Evolutionary conservation across 768 basidiomycete genomes (phyloP), one percentile per base, ranked within the genome.

Genomic region (Serpula lacrymans): DNA sequence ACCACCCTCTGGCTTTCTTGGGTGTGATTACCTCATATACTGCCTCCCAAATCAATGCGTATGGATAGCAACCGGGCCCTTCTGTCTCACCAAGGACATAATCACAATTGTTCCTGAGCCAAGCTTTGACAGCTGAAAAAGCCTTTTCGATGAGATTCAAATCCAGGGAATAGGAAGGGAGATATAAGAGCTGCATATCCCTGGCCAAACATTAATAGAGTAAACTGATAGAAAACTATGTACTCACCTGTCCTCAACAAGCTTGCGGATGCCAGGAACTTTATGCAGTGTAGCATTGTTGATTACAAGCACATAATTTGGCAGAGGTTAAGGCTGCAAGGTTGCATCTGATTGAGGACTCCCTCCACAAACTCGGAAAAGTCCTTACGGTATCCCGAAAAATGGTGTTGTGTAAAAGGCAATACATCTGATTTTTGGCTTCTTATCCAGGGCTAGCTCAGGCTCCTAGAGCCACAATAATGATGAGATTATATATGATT

Each of bases 241-340:
- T n/a, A 42, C 51, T 24, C 41, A 66, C 63, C 53, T 36, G 11
- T 41, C 50, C 33, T 63, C 57, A 29, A 64, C 46, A 43, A 62
- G 45, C 28, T 62, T 58, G 2, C 32, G 40, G 3, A 69, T 34
- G 2, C 39, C 47, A 4, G 43, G 40, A 22, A 36, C 35, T 13
- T 68, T 53, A 46, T 70, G 67, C 18, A 68, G 65, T 1, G 37
- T 21, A 10, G 57, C 58, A 48, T 70, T 68, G 43, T 70, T 66
- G 58, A 70, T 62, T 11, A 70, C 53, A 37, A 70, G 38, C 4
- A 68, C 65, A 17, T 62, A 67, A 11, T 68, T 64, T 12, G 43
- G 52, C 0, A 14, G 37, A 0, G 65, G 68, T 34, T 43, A 70
- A 3, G 62, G 67, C 14, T n/a, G n/a, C n/a, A n/a, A n/a, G n/a